phyloP scores from a whole-genome alignment of 1,284 basidiomycete genomes.

The Fomitopsis pinicola region DNA sequence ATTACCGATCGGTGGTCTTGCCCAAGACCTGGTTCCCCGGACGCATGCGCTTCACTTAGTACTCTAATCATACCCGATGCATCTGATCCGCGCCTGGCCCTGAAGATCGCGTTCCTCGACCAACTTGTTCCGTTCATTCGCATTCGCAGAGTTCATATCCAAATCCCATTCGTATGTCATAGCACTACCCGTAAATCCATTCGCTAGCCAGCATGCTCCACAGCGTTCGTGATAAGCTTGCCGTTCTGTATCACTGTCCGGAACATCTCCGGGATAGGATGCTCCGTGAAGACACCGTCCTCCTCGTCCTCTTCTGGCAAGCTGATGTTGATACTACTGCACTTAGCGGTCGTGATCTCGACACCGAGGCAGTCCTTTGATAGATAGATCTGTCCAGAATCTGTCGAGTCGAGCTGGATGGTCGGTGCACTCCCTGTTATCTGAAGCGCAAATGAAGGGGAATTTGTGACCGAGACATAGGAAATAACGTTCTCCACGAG shows the following conservation, averaged over 20 bases:
- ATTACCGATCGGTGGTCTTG: neutral
- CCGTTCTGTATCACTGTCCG: slow-evolving; percentile 80
- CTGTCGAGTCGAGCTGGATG: slow-evolving; percentile 91
- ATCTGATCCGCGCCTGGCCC: neutral
- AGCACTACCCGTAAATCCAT: neutral
- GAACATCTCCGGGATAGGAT: slow-evolving; percentile 94
- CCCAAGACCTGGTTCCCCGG: neutral
- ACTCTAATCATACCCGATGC: neutral
- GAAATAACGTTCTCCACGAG: slow-evolving; percentile 93
- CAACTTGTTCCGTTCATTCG: neutral
- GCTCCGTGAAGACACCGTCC: slow-evolving; percentile 90
- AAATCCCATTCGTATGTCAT: neutral
- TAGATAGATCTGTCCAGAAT: slow-evolving; percentile 94
- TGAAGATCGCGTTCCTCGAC: neutral
- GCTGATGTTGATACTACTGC: slow-evolving; percentile 90
- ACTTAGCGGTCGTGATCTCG: slow-evolving; percentile 95
- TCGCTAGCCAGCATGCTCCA: slow-evolving; percentile 79
- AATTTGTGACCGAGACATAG: slow-evolving; percentile 82
- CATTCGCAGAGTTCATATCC: neutral
- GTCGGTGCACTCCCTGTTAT: slow-evolving; percentile 89
- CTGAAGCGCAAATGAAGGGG: slow-evolving; percentile 91
- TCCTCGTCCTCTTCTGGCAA: slow-evolving; percentile 86
- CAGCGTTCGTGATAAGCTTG: slow-evolving; percentile 83
- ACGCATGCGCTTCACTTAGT: neutral
- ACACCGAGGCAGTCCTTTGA: slow-evolving; percentile 76